These are phyloP conservation scores for Nitzschia palea DNA, from an alignment of 108 stramenopile species.

Conservation along the genomic window DNA sequence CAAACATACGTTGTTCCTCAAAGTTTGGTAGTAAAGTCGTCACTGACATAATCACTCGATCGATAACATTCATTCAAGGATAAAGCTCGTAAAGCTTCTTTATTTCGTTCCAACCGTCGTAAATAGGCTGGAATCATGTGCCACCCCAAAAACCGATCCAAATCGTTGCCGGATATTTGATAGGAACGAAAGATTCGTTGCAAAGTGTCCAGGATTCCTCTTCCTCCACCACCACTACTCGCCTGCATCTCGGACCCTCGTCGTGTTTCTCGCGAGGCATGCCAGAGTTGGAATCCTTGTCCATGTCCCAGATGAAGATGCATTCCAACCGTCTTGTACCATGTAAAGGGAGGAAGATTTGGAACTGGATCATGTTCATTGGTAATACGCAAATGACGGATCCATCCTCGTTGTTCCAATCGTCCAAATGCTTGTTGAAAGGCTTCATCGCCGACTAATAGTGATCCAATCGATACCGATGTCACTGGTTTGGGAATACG, in stretches of 20 bases:
- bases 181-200: background rate
- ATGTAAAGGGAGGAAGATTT: background rate
- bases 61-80: conserved; percentile 11
- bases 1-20: too few relatives aligned
- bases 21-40: conserved; percentile 3
- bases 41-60: background rate
- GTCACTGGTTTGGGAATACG: conserved; percentile 54
- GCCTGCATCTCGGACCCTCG: background rate
- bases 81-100: background rate
- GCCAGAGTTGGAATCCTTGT: background rate
- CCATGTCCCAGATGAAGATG: conserved; percentile 1
- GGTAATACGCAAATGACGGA: conserved; percentile 57
- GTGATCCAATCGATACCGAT: conserved; percentile 58
- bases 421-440: conserved; percentile 48
- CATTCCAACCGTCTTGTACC: conserved; percentile 7
- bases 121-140: conserved; percentile 4
- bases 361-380: conserved; percentile 59
- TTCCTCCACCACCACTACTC: too few relatives aligned
- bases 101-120: conserved; percentile 5
- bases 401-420: conserved; percentile 47
- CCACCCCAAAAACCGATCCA: background rate
- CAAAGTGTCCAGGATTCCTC: background rate
- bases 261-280: background rate
- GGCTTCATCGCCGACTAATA: conserved; percentile 47
- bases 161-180: background rate